Conservation (phyloP, 139 green algal species). For the Tetraselmis striata region DNA sequence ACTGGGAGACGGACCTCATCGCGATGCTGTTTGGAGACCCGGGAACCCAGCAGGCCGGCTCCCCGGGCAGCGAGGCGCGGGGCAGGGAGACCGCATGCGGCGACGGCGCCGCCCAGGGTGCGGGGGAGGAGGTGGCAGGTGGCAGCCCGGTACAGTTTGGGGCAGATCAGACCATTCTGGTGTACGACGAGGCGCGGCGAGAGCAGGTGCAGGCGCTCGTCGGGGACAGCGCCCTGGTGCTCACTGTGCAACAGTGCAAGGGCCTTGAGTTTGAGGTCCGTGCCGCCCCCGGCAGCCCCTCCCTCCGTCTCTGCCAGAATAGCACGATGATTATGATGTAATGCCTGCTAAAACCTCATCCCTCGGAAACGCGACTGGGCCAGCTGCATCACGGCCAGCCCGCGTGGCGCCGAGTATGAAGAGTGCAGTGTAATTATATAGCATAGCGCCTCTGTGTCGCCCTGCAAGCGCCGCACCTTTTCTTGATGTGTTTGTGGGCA, state of each 20-base stretch:
- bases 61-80: background rate
- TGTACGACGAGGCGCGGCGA: slow-evolving; percentile 21
- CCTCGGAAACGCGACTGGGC: too few species aligned
- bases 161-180: slow-evolving; percentile 35
- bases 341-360: slow-evolving; percentile 32
- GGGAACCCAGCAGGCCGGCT: background rate
- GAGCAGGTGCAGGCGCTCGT: background rate
- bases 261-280: slow-evolving; percentile 46
- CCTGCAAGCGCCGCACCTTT: too few species aligned
- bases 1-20: background rate
- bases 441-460: too few species aligned
- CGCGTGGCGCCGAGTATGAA: too few species aligned
- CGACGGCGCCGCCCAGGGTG: background rate
- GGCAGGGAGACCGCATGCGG: too few species aligned
- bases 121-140: too few species aligned
- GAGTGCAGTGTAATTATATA: too few species aligned
- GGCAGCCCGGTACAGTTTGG: slow-evolving; percentile 38
- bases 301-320: too few species aligned
- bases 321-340: slow-evolving; percentile 37
- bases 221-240: slow-evolving; percentile 18
- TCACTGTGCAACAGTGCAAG: slow-evolving; percentile 44
- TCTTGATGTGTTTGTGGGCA: too few species aligned
- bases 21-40: background rate
- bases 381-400: too few species aligned
- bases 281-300: too few species aligned